Evolutionary conservation across 2,329 filamentous ascomycete species (phyloP), one percentile per base, ranked within the genome.

Genomic region (Apiospora phragmitis): DNA sequence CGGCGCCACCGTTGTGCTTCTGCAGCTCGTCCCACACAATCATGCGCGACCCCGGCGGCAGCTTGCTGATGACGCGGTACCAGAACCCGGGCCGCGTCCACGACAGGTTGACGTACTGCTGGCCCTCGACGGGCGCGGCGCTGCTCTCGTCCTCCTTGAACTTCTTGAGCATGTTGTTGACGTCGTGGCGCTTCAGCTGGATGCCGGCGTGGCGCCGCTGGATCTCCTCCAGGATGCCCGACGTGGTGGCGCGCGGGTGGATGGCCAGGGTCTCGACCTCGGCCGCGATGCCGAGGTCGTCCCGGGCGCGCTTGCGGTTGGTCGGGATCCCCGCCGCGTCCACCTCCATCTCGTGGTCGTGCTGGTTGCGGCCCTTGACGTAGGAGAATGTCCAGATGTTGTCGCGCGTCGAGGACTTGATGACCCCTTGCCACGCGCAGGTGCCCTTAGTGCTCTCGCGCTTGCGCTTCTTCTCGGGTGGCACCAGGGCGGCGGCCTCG

Each of bases 141-240:
- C 42, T 47, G 45, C 45, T 49, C 29, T 68, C 67, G 29, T 68
- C 67, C 35, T 68, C 67, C n/a, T 49, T 45, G 45, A 68, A 68
- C 67, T 55, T 68, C 67, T 68, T 68, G 45, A 68, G 67, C 45
- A 68, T 68, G 9, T 68, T 68, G 45, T 45, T 68, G 45, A 68
- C 67, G 11, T 68, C 67, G 47, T 68, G 67, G 45, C 67, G 67
- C 45, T 68, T 68, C 29, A 68, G 32, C 29, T 49, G 67, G 45
- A 68, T 41, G 32, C 35, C 32, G 18, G 67, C 38, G 32, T 68
- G 67, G 6, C 67, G 45, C 3, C 67, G 18, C 67, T 68, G 67
- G 4, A 68, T 55, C 67, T 68, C 67, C 26, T 68, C 67, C 1
- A 49, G 29, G 43, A 68, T 55, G n/a, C 67, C 45, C 16, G 14